These are phyloP conservation scores for Globisporangium irregulare DNA, from an alignment of 352 stramenopile species.

Conservation along the genomic window DNA sequence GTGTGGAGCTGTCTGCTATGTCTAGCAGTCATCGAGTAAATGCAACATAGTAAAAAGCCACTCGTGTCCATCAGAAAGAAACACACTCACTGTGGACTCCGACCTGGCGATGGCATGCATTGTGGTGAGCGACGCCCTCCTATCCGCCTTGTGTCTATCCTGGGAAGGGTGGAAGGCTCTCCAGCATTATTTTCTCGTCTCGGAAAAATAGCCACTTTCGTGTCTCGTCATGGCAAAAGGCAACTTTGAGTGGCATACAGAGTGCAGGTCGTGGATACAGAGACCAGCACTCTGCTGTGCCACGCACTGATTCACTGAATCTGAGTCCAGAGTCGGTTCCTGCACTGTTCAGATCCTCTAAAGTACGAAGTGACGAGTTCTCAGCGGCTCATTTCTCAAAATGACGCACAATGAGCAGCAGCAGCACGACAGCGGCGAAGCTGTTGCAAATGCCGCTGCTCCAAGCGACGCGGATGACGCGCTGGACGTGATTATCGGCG, in stretches of 20 bases:
- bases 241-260: slow-evolving; percentile 7
- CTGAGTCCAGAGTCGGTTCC: slow-evolving; percentile 2
- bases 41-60: not conserved
- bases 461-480: not conserved
- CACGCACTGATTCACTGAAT: not conserved
- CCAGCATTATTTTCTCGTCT: not conserved
- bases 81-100: not conserved
- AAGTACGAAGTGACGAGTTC: slow-evolving; percentile 4
- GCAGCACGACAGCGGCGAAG: not conserved
- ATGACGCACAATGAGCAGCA: not conserved
- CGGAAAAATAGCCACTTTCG: not conserved
- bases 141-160: not conserved
- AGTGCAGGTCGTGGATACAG: slow-evolving; percentile 6
- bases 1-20: not conserved
- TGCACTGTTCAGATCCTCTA: not conserved
- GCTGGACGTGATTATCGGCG: slow-evolving; percentile 5
- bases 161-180: not conserved
- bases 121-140: not conserved
- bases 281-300: not conserved
- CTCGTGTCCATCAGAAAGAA: not conserved
- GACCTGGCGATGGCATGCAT: not conserved
- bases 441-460: not conserved
- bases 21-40: not conserved
- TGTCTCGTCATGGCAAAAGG: slow-evolving; percentile 2
- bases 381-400: slow-evolving; percentile 4